phyloP scores from a whole-genome alignment of 495 filamentous ascomycete genomes.

The Aspergillus wentii region DNA sequence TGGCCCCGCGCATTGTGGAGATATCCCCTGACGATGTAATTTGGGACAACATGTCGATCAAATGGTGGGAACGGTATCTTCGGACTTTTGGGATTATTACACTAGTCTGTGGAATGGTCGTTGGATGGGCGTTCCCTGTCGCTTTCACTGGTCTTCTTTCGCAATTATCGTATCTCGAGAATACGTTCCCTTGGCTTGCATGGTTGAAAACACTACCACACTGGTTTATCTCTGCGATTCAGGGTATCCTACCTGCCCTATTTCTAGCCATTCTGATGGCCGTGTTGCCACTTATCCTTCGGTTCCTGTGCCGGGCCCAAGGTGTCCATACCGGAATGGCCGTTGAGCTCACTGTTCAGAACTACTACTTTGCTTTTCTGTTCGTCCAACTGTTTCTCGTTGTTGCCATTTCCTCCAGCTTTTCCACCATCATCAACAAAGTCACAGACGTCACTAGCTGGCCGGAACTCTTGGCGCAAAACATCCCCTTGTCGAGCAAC shows the following conservation, averaged over 20 bases:
- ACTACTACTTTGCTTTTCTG: slow-evolving; percentile 90
- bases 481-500: slow-evolving; percentile 84
- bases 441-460: slow-evolving; percentile 55
- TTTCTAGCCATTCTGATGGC: slow-evolving; percentile 76
- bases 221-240: slow-evolving; percentile 65
- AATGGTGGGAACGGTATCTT: slow-evolving; percentile 88
- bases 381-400: slow-evolving; percentile 95
- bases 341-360: slow-evolving; percentile 76
- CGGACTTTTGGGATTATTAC: slow-evolving; percentile 62
- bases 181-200: slow-evolving; percentile 57
- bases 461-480: slow-evolving; percentile 69
- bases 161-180: slow-evolving; percentile 64
- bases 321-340: slow-evolving; percentile 80
- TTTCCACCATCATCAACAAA: slow-evolving; percentile 59
- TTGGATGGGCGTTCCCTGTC: slow-evolving; percentile 90
- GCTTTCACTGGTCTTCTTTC: slow-evolving; percentile 80
- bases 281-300: slow-evolving; percentile 74
- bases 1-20: slow-evolving; percentile 89
- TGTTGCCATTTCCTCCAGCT: slow-evolving; percentile 81
- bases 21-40: slow-evolving; percentile 91
- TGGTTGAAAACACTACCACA: slow-evolving; percentile 64
- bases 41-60: slow-evolving; percentile 97
- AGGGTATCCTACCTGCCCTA: slow-evolving; percentile 80
- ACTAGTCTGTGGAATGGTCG: slow-evolving; percentile 69
- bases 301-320: slow-evolving; percentile 67